phyloP scores from a whole-genome alignment of 495 filamentous ascomycete species.

The Melanomma pulvis-pyrius region DNA sequence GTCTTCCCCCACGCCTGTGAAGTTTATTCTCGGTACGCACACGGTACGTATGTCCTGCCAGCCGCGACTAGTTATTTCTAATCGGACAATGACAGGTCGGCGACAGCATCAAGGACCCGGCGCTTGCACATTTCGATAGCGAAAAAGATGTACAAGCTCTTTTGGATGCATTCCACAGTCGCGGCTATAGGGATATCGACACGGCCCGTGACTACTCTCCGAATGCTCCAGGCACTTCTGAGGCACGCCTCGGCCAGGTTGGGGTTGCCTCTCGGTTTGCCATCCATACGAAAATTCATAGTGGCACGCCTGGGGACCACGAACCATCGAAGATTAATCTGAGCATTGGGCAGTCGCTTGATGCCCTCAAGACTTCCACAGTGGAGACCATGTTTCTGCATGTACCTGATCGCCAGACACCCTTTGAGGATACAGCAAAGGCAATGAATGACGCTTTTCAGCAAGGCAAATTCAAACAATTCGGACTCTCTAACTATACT shows the following conservation, averaged over 20 bases:
- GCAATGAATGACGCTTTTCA: slow-evolving; percentile 54
- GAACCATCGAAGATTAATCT: neutral
- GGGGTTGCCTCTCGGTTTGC: neutral
- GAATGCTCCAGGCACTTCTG: neutral
- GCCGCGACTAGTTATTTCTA: neutral
- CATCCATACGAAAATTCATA: neutral
- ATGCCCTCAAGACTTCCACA: slow-evolving; percentile 52
- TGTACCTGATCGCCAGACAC: slow-evolving; percentile 53
- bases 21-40: neutral
- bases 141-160: neutral
- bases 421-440: slow-evolving; percentile 54
- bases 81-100: neutral
- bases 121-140: neutral
- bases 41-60: neutral
- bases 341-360: neutral
- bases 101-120: neutral
- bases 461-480: slow-evolving; percentile 53
- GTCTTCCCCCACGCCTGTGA: neutral
- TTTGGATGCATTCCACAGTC: neutral
- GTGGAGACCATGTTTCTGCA: slow-evolving; percentile 60
- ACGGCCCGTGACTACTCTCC: neutral
- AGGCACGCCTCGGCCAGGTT: neutral
- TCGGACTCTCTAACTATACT: slow-evolving; percentile 58
- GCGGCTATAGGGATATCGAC: neutral
- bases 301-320: neutral